These are phyloP conservation scores for Parsonsia alboflavescens DNA, from an alignment of 257 asterid genomes.

Conservation along the genomic window DNA sequence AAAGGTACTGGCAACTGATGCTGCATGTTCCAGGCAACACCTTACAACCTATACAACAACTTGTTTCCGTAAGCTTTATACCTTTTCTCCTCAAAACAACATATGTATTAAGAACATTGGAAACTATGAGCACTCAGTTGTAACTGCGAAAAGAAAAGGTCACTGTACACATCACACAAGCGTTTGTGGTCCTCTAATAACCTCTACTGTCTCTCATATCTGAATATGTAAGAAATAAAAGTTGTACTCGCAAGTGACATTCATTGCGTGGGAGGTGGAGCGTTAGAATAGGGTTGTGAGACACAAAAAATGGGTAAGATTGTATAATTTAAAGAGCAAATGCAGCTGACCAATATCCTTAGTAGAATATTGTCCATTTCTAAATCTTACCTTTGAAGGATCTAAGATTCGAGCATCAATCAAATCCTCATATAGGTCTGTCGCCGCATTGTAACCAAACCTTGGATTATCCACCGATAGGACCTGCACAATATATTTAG, in stretches of 20 bases:
- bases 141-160: neutral
- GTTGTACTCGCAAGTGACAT: neutral
- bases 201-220: neutral
- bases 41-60: slow-evolving; percentile 53
- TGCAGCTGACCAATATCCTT: neutral
- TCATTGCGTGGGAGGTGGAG: too few species aligned
- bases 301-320: neutral
- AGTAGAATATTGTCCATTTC: neutral
- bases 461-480: slow-evolving; percentile 47
- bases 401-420: slow-evolving; percentile 78
- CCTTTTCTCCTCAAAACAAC: neutral
- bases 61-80: neutral
- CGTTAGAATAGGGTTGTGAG: too few species aligned
- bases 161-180: neutral
- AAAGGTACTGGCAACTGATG: slow-evolving; percentile 67
- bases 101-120: neutral
- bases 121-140: neutral
- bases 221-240: neutral
- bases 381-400: slow-evolving; percentile 61
- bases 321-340: neutral
- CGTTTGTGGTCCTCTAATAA: neutral
- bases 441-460: slow-evolving; percentile 83
- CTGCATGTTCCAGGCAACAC: slow-evolving; percentile 83
- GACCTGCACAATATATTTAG: slow-evolving; percentile 36
- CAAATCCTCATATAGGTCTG: slow-evolving; percentile 66